phyloP scores from a whole-genome alignment of 257 asterid species.

The Osmanthus fragrans region DNA sequence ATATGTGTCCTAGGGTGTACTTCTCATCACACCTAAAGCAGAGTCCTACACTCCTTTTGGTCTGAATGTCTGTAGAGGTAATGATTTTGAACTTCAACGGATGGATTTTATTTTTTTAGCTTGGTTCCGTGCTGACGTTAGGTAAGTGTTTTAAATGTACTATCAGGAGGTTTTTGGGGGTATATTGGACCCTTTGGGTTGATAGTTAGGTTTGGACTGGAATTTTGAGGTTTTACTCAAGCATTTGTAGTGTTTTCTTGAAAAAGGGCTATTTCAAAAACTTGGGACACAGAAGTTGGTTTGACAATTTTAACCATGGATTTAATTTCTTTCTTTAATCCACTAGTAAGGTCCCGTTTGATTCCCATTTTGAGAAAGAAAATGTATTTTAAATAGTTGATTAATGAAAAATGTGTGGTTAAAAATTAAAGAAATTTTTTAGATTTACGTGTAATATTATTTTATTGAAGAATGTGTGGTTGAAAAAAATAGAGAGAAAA shows the following conservation, averaged over 20 bases:
- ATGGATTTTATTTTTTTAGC: not conserved
- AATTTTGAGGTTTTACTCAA: not conserved
- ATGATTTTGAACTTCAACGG: not conserved
- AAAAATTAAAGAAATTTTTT: too few relatives aligned
- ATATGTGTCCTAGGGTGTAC: not conserved
- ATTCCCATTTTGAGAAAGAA: too few relatives aligned
- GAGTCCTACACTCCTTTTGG: not conserved
- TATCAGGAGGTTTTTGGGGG: not conserved
- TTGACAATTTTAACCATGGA: not conserved
- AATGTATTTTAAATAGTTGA: too few relatives aligned
- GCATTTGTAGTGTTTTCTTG: not conserved
- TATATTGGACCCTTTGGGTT: not conserved
- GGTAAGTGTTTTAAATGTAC: not conserved
- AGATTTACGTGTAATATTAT: too few relatives aligned
- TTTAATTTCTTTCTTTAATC: not conserved
- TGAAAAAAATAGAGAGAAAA: too few relatives aligned
- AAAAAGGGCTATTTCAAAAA: too few relatives aligned
- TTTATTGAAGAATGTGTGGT: too few relatives aligned
- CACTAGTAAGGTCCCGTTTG: too few relatives aligned
- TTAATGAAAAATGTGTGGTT: too few relatives aligned
- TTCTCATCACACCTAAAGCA: not conserved
- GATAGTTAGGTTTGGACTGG: not conserved
- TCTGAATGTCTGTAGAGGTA: not conserved
- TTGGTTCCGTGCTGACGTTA: not conserved
- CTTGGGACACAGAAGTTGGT: not conserved